Evolutionary conservation across 148 eudicot species (phyloP).

Genomic region (Rhododendron molle): DNA sequence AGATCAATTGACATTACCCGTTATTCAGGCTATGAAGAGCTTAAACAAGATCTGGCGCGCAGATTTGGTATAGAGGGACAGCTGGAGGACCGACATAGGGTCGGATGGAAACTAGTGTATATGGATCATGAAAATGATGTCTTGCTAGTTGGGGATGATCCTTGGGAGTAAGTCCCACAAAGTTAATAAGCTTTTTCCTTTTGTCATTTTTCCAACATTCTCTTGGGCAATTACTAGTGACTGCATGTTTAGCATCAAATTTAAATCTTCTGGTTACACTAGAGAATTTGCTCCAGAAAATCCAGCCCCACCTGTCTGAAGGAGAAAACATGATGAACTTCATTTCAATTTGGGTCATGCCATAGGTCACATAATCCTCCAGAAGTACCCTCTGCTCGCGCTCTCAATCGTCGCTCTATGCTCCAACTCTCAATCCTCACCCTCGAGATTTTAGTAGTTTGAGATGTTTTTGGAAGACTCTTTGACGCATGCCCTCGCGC

Average conservation of each 20-base stretch:
- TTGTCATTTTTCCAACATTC: background rate
- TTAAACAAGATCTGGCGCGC: conserved; percentile 90
- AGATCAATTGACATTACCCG: conserved; percentile 88
- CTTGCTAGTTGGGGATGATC: conserved; percentile 93
- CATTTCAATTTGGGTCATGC: background rate
- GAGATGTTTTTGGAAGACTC: background rate
- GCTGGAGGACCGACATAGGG: conserved; percentile 80
- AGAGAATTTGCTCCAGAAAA: background rate
- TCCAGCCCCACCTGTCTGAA: background rate
- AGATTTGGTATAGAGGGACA: conserved; percentile 97
- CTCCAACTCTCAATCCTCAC: background rate
- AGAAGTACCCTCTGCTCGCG: background rate
- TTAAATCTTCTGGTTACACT: background rate
- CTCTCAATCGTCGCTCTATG: background rate
- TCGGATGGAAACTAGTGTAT: conserved; percentile 96
- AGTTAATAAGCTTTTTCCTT: background rate
- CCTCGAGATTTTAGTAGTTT: background rate
- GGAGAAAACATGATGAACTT: background rate
- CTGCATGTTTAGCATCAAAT: background rate
- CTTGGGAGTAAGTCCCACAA: conserved; percentile 88
- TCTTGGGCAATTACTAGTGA: background rate
- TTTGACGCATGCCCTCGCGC: background rate
- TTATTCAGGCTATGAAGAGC: conserved; percentile 85
- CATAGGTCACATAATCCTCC: background rate
- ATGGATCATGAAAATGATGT: conserved; percentile 92